These are phyloP conservation scores for Solanum paucissectum DNA, from an alignment of 257 asterid genomes.

Conservation along the genomic window DNA sequence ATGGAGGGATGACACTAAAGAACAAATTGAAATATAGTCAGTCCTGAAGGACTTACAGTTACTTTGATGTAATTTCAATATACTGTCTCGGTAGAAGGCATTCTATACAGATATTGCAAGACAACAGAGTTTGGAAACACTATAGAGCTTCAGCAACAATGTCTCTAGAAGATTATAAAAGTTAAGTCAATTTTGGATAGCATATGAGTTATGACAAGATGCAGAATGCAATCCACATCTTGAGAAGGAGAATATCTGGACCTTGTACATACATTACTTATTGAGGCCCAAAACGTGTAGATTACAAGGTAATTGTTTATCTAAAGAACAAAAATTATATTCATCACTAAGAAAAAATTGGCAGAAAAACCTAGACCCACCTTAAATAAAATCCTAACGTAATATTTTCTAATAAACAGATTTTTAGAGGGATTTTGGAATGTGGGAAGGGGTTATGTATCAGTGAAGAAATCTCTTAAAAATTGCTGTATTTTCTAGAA, in stretches of 20 bases:
- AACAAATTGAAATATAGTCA: background rate
- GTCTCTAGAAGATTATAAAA: background rate
- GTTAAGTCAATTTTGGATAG: background rate
- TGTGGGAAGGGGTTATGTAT: background rate
- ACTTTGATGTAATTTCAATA: background rate
- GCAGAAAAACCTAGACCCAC: background rate
- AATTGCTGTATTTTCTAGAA: background rate
- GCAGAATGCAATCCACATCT: background rate
- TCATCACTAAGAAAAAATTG: background rate
- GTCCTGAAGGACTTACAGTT: background rate
- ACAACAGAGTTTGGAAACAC: background rate
- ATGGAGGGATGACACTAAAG: slow-evolving; percentile 73
- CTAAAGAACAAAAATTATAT: background rate
- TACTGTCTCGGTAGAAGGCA: background rate
- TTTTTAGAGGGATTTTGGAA: background rate
- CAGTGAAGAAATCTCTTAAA: background rate
- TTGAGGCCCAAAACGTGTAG: background rate
- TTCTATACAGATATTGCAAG: background rate
- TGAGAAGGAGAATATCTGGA: background rate
- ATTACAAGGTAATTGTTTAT: background rate
- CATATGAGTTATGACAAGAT: background rate
- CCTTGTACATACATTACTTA: background rate
- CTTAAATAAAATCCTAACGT: background rate
- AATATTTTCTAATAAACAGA: background rate
- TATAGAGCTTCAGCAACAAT: background rate